Evolutionary conservation across 768 basidiomycete genomes (phyloP), one percentile per base, ranked within the genome.

Genomic region (Macrocybe gigantea): DNA sequence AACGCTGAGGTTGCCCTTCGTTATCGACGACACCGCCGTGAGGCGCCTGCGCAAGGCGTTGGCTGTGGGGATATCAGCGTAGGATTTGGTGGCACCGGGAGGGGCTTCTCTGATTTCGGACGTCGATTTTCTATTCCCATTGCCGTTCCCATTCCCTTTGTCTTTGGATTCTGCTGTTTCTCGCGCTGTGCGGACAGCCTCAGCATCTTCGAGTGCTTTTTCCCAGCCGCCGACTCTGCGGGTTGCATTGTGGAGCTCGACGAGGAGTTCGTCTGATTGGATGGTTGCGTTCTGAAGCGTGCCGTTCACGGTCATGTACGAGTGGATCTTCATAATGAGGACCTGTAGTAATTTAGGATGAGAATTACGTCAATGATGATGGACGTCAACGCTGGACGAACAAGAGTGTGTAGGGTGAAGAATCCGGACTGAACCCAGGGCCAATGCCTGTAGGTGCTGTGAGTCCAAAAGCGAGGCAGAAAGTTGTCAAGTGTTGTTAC

Each of bases 371-470:
- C 33, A 49, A 14, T 14, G n/a, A 6, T 36, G 33, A 34, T 22
- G 22, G 7, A 3, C 32, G 10, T 32, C 33, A 33, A 15, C 1
- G 10, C 42, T 33, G 33, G 12, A 67, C 79, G 47, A 52, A 84
- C 89, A 14, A 98, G 71, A 7, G 88, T 82, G 61, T 97, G 94
- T 42, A 93, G 65, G 1, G 88, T 94, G 42, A 93, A 69, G 64
- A 88, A 94, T 5, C 91, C 93, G 5, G 88, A 89, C 61, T 97
- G 94, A 5, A 97, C 94, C 94, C 94, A 97, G 33, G 92, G 93
- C 94, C 94, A 97, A 57, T 93, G 78, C 44, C 93, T 88, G 50
- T n/a, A 32, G 43, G 6, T 33, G 42, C 13, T 37, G 33, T n/a
- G 14, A 8, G 13, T 41, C 44, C 37, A 50, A 8, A 43, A 11